Evolutionary conservation across 306 rosid genomes (phyloP), one percentile per base, ranked within the genome.

Genomic region (Malus fusca): DNA sequence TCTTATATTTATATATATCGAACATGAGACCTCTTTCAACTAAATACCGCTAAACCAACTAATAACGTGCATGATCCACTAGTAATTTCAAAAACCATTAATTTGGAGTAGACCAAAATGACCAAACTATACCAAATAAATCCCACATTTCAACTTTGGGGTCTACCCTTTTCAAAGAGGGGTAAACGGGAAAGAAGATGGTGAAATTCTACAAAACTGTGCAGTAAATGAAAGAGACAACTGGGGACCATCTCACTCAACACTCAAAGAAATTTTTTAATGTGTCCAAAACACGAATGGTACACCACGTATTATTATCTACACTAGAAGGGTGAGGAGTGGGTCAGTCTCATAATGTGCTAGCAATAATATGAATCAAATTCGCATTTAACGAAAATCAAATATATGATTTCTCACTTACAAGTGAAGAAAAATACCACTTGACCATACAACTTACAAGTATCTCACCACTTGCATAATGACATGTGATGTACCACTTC

Each of bases 351-450:
- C 6, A 35, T 35, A 35, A 35, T 35, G 40, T 35, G 40, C 8
- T 35, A 35, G 0, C 0, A 35, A 35, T 35, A 35, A 35, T 35
- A 8, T 6, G 8, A 35, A 35, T 35, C 2, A 35, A 35, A 35
- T 35, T 35, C 0, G 2, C 0, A 0, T 37, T 37, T 37, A 2
- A 0, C 2, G 2, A 37, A 0, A 37, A 37, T 37, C 42, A 2
- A 37, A 37, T 2, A 10, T 7, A 37, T 0, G 2, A 37, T 37
- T 37, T 37, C 0, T 37, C 0, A 37, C 2, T 37, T 37, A 37
- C 10, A 2, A 37, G 10, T 37, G 9, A 37, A 37, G 0, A 37
- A 37, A 0, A 37, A 37, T 37, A 37, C 10, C 2, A 7, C 42
- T 37, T 37, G 10, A 37, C 0, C 42, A 37, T n/a, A n/a, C n/a